Conservation (phyloP, 2,329 filamentous ascomycete species). For the Diaporthe vaccinii region DNA sequence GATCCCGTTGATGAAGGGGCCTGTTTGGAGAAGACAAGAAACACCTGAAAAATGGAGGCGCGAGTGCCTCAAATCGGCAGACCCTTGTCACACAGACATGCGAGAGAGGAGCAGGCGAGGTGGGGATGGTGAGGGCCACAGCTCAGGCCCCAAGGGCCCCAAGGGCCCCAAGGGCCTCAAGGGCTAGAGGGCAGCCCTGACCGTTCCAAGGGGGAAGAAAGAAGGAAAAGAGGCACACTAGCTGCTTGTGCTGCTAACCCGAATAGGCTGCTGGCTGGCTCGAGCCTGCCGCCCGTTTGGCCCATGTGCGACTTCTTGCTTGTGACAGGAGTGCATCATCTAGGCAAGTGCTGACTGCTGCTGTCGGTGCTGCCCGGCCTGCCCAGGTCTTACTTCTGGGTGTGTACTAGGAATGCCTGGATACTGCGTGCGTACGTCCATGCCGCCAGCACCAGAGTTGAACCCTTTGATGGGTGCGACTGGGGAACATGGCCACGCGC, state of each 20-base stretch:
- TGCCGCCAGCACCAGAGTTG: not conserved
- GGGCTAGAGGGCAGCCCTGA: not conserved
- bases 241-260: slow-evolving; percentile 1
- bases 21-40: slow-evolving; percentile 40
- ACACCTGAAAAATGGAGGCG: slow-evolving; percentile 33
- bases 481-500: not conserved
- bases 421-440: not conserved
- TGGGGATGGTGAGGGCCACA: slow-evolving; percentile 9
- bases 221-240: not conserved
- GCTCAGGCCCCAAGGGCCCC: not conserved
- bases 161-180: not conserved
- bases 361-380: slow-evolving; percentile 21
- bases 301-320: slow-evolving; percentile 6
- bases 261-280: slow-evolving; percentile 22
- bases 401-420: not conserved
- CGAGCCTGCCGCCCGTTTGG: not conserved
- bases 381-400: not conserved
- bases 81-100: slow-evolving; percentile 27
- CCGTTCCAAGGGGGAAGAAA: not conserved
- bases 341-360: slow-evolving; percentile 22
- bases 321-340: slow-evolving; percentile 17
- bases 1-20: slow-evolving; percentile 39
- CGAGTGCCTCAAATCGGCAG: slow-evolving; percentile 33
- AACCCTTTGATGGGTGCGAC: not conserved
- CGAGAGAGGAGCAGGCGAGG: not conserved